A percentile compares a stretch with the other conserved stretches of the same genome.
Conservation (phyloP, 2,329 filamentous ascomycete species). For the Diplodia scrobiculata region DNA sequence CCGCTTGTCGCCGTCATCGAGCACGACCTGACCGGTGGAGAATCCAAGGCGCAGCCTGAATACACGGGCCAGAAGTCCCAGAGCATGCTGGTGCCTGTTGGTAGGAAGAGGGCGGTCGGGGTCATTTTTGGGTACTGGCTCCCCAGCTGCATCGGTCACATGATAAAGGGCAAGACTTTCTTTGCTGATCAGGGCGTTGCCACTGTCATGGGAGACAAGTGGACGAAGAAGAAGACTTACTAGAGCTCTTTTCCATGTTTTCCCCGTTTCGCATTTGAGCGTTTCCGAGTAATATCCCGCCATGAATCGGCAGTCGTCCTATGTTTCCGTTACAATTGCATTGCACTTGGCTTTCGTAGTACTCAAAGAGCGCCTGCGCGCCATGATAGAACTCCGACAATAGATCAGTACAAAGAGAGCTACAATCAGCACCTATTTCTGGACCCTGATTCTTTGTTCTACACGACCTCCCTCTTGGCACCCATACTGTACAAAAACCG, state of each 20-base stretch:
- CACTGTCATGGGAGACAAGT: conserved; percentile 30
- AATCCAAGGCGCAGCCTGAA: neutral
- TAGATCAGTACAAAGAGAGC: neutral
- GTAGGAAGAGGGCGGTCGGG: conserved; percentile 11
- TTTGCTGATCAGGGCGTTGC: conserved; percentile 29
- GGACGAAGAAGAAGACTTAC: neutral
- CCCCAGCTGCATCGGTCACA: conserved; percentile 31
- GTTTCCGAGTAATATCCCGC: neutral
- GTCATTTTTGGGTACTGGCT: conserved; percentile 4
- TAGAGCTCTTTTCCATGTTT: neutral
- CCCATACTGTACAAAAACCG: neutral
- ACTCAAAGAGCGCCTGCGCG: neutral
- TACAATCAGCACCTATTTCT: neutral
- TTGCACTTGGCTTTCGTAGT: neutral
- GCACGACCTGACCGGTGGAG: conserved; percentile 7
- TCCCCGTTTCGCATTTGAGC: neutral
- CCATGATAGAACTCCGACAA: neutral
- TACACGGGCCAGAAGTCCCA: conserved; percentile 5
- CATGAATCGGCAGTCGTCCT: too few species aligned
- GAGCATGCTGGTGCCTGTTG: conserved; percentile 7
- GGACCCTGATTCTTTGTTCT: neutral
- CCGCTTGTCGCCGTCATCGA: conserved; percentile 14
- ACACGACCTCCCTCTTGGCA: neutral
- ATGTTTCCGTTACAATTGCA: neutral
- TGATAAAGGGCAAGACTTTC: conserved; percentile 32